Evolutionary conservation across 2,329 filamentous ascomycete genomes (phyloP), one percentile per base, ranked within the genome.

Genomic region (Colletotrichum lindemuthianum): DNA sequence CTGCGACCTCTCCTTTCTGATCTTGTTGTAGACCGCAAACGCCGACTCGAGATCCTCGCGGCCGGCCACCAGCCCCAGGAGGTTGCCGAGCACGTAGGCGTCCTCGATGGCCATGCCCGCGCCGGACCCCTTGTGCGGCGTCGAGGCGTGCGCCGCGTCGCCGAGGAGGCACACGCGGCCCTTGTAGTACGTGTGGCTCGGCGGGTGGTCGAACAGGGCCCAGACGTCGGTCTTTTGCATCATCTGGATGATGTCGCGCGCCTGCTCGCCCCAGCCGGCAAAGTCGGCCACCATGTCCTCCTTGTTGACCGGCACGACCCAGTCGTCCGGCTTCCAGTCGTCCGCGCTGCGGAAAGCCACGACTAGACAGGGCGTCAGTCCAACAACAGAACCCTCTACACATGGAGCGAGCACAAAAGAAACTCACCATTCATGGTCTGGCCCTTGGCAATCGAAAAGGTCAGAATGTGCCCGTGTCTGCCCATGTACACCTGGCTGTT

Each of bases 391-490:
- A 8, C 4, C 2, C 3, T 24, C 11, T 33, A 24, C 4, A 40
- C 24, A 5, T 5, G 24, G 24, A 24, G 24, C 1, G 1, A 24
- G 24, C 24, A 24, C 24, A 24, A 24, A 3, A 24, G 24, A 24
- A 15, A 9, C 61, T 48, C 11, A 60, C 61, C 61, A 66, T 89
- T 89, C 74, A 89, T 80, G 0, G 81, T 82, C 36, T 79, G 76
- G 9, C 85, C 85, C 6, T 83, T 79, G 8, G 82, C 80, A 40
- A 89, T 84, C 0, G 87, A 85, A 66, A 88, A 89, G 0, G 84
- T 86, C 16, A 89, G 73, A 1, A 89, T 72, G 68, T 90, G 87
- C 0, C 83, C 84, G 45, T 79, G 74, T 2, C 79, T 80, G 0
- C 86, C 86, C 75, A 89, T 76, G 1, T 81, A 75, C 83, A 90